Evolutionary conservation across 768 basidiomycete species (phyloP).

Genomic region (Kwoniella sp.): DNA sequence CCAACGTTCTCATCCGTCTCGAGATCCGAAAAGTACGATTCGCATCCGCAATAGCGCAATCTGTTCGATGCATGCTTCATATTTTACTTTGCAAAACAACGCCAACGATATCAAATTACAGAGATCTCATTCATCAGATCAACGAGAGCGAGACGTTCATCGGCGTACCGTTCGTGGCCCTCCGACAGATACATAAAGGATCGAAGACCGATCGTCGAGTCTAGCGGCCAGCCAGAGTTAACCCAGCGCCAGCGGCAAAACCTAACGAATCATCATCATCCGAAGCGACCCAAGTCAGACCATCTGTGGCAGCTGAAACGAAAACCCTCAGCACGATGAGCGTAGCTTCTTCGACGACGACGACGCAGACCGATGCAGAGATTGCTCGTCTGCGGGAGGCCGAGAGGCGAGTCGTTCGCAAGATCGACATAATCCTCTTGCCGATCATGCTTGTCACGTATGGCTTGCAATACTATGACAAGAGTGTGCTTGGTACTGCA

Average conservation of each 20-base stretch:
- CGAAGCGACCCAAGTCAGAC: background rate
- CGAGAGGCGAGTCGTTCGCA: constrained; percentile 38
- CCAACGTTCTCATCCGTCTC: background rate
- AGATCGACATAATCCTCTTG: constrained; percentile 48
- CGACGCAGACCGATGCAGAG: background rate
- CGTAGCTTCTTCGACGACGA: background rate
- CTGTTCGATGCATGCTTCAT: background rate
- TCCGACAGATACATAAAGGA: background rate
- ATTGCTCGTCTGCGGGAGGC: constrained; percentile 10
- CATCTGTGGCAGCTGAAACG: too few species aligned
- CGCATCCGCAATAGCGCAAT: background rate
- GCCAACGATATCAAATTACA: background rate
- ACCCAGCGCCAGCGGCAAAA: background rate
- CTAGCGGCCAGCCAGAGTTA: too few species aligned
- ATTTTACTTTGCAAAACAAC: too few species aligned
- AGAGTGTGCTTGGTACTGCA: constrained; percentile 54
- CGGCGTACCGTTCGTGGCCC: too few species aligned
- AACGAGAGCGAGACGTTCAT: background rate
- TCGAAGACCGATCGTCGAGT: background rate
- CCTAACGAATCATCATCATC: background rate
- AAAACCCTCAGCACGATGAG: background rate
- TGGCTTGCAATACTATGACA: constrained; percentile 54
- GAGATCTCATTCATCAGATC: background rate
- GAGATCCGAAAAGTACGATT: background rate
- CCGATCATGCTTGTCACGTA: constrained; percentile 53